Conservation (phyloP, 208 protist genomes). For the Vickermania ingenoplastis region DNA sequence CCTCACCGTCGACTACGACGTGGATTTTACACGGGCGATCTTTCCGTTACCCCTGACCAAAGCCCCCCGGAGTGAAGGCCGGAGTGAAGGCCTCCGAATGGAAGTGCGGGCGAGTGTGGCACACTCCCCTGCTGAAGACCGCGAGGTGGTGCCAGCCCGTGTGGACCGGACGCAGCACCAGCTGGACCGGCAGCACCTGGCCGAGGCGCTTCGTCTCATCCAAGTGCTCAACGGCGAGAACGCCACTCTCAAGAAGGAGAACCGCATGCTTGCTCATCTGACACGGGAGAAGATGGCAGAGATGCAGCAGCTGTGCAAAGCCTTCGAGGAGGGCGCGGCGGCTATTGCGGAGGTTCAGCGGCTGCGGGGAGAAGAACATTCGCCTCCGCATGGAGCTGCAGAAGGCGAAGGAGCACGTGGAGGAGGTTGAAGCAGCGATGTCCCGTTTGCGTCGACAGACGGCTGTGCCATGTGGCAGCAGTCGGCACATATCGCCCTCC, state of each 20-base stretch:
- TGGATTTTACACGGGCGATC: slow-evolving; percentile 80
- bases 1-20: slow-evolving; percentile 77
- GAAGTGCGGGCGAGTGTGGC: neutral
- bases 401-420: slow-evolving; percentile 27
- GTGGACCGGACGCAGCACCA: slow-evolving; percentile 5
- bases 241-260: slow-evolving; percentile 43
- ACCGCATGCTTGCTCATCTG: slow-evolving; percentile 42
- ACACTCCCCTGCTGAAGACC: neutral
- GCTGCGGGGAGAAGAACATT: slow-evolving; percentile 31
- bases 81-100: neutral
- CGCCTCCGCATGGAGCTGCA: slow-evolving; percentile 33
- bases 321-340: slow-evolving; percentile 44
- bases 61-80: neutral
- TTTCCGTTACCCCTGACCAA: slow-evolving; percentile 62
- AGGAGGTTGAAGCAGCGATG: slow-evolving; percentile 17
- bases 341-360: slow-evolving; percentile 30
- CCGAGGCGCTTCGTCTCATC: slow-evolving; percentile 1
- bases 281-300: slow-evolving; percentile 77
- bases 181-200: slow-evolving; percentile 12
- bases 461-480: neutral
- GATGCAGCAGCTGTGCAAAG: slow-evolving; percentile 75
- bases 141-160: neutral
- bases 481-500: neutral
- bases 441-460: slow-evolving; percentile 9
- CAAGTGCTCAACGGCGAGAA: slow-evolving; percentile 32